These are phyloP conservation scores for Pistacia integerrima DNA, from an alignment of 345 rosid genomes.

Conservation along the genomic window DNA sequence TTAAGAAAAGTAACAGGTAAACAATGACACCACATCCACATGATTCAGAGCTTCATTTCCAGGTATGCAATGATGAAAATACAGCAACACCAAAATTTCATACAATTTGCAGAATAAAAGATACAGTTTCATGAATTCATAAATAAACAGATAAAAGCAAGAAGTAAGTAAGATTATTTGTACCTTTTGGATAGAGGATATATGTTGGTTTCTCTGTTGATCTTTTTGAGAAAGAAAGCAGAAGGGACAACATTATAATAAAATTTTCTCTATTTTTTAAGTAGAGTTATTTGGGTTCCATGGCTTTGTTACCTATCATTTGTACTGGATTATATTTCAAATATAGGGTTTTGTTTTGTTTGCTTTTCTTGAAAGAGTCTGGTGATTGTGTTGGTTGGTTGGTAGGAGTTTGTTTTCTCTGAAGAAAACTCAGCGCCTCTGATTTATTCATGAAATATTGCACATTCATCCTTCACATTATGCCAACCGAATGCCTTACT, in stretches of 20 bases:
- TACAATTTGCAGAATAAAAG: not conserved
- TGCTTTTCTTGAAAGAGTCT: conserved; percentile 12
- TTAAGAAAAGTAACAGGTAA: not conserved
- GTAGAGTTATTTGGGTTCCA: conserved; percentile 14
- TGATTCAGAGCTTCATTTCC: not conserved
- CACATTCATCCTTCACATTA: not conserved
- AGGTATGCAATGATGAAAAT: not conserved
- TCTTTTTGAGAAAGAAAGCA: conserved; percentile 1
- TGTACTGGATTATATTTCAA: conserved; percentile 6
- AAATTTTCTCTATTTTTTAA: conserved; percentile 13
- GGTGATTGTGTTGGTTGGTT: conserved; percentile 8
- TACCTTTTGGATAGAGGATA: conserved; percentile 33
- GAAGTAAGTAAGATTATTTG: not conserved
- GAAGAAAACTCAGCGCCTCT: conserved; percentile 18
- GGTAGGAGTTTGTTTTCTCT: conserved; percentile 11
- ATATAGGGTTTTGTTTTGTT: conserved; percentile 7
- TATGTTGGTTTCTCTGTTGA: conserved; percentile 13
- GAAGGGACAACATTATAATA: not conserved
- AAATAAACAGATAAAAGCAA: not conserved
- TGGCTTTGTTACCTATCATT: conserved; percentile 26
- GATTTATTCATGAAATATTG: not conserved
- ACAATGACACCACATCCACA: not conserved
- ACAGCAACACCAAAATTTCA: not conserved
- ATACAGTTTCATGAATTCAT: not conserved
- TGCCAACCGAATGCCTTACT: not conserved